Conservation (phyloP, 305 asterid species). For the Solanum hybrid region DNA sequence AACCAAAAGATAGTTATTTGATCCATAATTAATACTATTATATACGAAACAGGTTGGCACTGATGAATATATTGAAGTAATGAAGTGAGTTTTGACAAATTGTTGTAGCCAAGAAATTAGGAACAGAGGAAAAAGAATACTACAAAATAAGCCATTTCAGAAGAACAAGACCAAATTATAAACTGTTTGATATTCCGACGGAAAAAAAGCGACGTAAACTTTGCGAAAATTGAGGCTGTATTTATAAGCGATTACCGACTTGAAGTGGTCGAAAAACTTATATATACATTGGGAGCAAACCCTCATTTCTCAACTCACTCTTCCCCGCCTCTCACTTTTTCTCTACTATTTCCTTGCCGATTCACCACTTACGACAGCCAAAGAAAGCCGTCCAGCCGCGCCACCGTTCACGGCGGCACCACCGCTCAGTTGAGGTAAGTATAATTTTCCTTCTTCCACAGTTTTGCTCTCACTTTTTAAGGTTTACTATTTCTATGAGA, state of each 20-base stretch:
- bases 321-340: no score
- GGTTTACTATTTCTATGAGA: background rate
- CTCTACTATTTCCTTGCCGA: background rate
- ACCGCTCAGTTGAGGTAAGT: background rate
- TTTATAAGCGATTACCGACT: background rate
- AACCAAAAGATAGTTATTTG: background rate
- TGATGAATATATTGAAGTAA: no score
- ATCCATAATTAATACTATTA: background rate
- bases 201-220: no score
- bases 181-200: no score
- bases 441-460: no score
- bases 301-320: background rate
- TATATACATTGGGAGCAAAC: background rate
- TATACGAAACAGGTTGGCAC: background rate
- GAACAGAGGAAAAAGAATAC: no score
- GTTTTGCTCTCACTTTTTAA: background rate
- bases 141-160: no score
- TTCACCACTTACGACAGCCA: background rate
- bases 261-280: background rate
- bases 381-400: no score
- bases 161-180: no score
- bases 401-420: background rate
- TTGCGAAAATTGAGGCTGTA: no score
- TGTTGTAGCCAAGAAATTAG: no score
- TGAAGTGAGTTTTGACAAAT: no score